These are phyloP conservation scores for Ilex paraguariensis DNA, from an alignment of 305 asterid genomes.

Conservation along the genomic window DNA sequence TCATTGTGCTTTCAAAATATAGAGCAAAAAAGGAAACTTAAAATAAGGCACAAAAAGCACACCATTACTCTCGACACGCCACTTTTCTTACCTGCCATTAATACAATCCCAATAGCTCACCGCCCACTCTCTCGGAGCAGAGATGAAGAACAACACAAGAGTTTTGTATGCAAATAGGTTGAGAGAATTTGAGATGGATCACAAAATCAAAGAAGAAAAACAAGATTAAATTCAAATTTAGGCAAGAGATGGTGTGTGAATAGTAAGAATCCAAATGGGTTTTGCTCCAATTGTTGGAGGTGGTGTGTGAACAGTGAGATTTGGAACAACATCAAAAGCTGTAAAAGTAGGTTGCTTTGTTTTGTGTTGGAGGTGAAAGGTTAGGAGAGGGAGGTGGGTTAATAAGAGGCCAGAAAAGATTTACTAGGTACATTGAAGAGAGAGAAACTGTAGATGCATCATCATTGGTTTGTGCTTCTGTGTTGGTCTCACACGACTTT, in stretches of 20 bases:
- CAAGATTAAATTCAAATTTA: background rate
- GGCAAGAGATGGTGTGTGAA: no score
- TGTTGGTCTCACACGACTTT: conserved; percentile 47
- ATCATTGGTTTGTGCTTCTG: conserved; percentile 27
- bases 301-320: background rate
- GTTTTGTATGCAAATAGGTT: background rate
- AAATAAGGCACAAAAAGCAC: no score
- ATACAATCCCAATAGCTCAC: conserved; percentile 13
- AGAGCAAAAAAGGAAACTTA: no score
- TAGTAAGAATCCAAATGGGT: background rate
- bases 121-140: conserved; percentile 44
- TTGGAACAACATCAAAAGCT: conserved; percentile 5
- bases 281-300: no score
- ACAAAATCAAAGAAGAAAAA: background rate
- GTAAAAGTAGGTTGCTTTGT: background rate
- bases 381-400: conserved; percentile 6
- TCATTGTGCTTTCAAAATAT: no score
- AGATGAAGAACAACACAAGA: background rate
- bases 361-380: background rate
- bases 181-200: conserved; percentile 14
- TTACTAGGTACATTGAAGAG: conserved; percentile 3
- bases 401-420: conserved; percentile 29
- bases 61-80: conserved; percentile 64
- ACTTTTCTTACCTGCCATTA: conserved; percentile 42
- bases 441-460: conserved; percentile 17